phyloP scores from a whole-genome alignment of 2,329 filamentous ascomycete species.

The Phaeosphaeria sp. region DNA sequence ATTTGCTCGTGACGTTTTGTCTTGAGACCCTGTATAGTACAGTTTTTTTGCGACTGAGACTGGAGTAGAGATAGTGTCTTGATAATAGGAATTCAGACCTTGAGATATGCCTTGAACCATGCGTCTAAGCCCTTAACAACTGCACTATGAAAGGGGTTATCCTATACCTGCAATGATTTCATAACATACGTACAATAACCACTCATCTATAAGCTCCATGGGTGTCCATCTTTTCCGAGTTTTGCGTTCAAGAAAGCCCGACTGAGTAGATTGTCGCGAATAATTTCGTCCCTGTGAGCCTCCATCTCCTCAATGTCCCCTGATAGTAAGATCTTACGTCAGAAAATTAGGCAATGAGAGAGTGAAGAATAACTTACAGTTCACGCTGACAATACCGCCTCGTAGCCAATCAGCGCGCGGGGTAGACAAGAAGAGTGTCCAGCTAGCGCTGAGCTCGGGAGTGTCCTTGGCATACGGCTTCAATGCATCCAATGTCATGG shows the following conservation, averaged over 20 bases:
- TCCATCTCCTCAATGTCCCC: slow-evolving; percentile 40
- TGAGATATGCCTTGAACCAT: too few relatives aligned
- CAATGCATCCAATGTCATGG: slow-evolving; percentile 15
- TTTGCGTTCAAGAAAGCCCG: slow-evolving; percentile 24
- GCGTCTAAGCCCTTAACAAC: too few relatives aligned
- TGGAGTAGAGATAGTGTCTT: too few relatives aligned
- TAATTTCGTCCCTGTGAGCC: slow-evolving; percentile 35
- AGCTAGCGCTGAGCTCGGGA: neutral
- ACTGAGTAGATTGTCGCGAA: slow-evolving; percentile 35
- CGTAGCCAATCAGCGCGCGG: slow-evolving; percentile 25
- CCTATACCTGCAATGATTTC: too few relatives aligned
- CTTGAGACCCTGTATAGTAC: too few relatives aligned
- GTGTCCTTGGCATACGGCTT: slow-evolving; percentile 26
- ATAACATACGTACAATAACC: too few relatives aligned
- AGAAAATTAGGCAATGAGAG: slow-evolving; percentile 5
- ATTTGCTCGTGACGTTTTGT: too few relatives aligned
- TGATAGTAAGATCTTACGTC: slow-evolving; percentile 4
- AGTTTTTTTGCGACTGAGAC: too few relatives aligned
- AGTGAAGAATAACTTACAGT: slow-evolving; percentile 23
- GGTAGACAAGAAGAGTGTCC: neutral
- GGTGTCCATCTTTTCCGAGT: slow-evolving; percentile 24
- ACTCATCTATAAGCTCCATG: slow-evolving; percentile 8
- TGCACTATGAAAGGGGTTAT: too few relatives aligned
- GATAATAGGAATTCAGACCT: too few relatives aligned
- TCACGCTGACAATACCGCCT: slow-evolving; percentile 25